These are phyloP conservation scores for Solanum corneliomulleri DNA, from an alignment of 257 asterid species.

Conservation along the genomic window DNA sequence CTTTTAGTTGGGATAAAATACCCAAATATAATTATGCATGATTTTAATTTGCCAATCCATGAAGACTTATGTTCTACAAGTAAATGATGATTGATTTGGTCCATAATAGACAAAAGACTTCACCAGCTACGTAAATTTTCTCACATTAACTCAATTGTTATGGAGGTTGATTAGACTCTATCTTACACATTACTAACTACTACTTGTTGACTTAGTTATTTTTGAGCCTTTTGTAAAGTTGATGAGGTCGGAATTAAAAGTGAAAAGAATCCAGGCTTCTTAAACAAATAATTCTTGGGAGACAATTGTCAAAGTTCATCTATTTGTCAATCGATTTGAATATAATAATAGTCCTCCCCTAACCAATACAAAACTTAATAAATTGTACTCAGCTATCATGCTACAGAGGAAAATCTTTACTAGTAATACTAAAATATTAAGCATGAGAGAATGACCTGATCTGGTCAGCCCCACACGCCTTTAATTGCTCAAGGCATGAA, in stretches of 20 bases:
- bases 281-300: not conserved
- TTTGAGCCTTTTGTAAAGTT: not conserved
- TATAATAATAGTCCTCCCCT: not conserved
- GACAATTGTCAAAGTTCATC: not conserved
- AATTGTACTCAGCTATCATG: not conserved
- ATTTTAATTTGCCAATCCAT: not conserved
- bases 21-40: not conserved
- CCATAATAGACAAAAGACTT: not conserved
- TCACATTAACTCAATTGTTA: not conserved
- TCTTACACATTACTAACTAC: not conserved
- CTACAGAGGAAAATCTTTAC: not conserved
- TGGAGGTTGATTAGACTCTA: not conserved
- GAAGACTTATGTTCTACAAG: not conserved
- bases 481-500: not conserved
- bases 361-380: not conserved
- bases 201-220: not conserved
- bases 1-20: conserved; percentile 17
- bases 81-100: not conserved
- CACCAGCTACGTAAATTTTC: not conserved
- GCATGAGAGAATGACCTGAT: not conserved
- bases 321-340: not conserved
- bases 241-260: not conserved
- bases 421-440: not conserved
- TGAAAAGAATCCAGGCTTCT: not conserved
- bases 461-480: not conserved